Conservation (phyloP, 1,284 basidiomycete genomes). For the Pseudozyma tsukubaensis region DNA sequence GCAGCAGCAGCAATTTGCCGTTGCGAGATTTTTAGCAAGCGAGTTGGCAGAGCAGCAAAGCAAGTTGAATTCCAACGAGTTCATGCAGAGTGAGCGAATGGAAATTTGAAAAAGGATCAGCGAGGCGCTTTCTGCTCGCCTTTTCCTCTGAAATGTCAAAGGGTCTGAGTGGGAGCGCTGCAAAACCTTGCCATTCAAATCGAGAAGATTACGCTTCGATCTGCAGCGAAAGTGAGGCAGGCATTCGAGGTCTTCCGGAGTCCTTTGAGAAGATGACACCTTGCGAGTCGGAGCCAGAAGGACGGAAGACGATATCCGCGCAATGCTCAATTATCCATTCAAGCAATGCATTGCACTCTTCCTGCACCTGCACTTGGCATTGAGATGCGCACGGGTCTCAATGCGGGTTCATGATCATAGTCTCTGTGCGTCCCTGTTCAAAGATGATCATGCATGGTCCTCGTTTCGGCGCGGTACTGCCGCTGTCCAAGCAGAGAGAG, state of each 20-base stretch:
- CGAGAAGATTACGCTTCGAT: neutral
- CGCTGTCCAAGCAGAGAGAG: neutral
- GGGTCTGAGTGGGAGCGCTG: neutral
- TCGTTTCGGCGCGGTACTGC: neutral
- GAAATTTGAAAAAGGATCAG: conserved; percentile 16
- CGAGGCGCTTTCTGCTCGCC: conserved; percentile 4
- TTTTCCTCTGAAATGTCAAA: neutral
- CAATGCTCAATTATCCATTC: too few relatives aligned
- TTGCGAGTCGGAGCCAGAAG: neutral
- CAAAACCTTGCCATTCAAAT: neutral
- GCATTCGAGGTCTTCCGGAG: neutral
- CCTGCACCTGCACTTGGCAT: too few relatives aligned
- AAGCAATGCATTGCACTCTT: too few relatives aligned
- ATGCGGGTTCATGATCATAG: too few relatives aligned
- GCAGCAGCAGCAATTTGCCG: neutral
- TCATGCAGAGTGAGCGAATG: conserved; percentile 30
- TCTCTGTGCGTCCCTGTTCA: too few relatives aligned
- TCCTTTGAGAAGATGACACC: neutral
- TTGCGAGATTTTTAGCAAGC: too few relatives aligned
- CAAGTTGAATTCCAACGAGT: neutral
- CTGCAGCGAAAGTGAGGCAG: neutral
- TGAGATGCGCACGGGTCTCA: too few relatives aligned
- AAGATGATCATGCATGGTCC: neutral
- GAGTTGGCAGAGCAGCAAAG: neutral
- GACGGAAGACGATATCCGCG: too few relatives aligned